Evolutionary conservation across 2,329 filamentous ascomycete genomes (phyloP).

Genomic region (Claviceps humidiphila): DNA sequence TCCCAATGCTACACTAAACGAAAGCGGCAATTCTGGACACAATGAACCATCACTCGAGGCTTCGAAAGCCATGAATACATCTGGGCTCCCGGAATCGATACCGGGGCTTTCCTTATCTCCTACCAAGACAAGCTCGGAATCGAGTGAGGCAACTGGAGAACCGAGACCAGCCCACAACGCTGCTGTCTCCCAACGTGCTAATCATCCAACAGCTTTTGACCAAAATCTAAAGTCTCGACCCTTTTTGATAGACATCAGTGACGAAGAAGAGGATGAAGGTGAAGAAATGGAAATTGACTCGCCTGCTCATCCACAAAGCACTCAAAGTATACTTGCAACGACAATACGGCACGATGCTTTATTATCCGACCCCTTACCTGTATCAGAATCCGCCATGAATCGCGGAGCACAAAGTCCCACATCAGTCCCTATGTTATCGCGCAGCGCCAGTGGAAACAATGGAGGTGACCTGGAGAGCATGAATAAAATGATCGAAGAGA

Average conservation of each 20-base stretch:
- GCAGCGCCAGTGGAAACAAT: constrained; percentile 19
- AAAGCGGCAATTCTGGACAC: constrained; percentile 1
- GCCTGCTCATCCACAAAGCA: constrained; percentile 28
- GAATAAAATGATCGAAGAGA: constrained; percentile 45
- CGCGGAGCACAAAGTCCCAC: constrained; percentile 29
- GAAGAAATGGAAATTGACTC: constrained; percentile 51
- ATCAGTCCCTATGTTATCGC: constrained; percentile 24
- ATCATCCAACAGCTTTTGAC: constrained; percentile 29
- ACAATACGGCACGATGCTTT: constrained; percentile 22
- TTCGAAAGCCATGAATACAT: not conserved
- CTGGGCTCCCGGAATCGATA: constrained; percentile 12
- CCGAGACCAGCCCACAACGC: constrained; percentile 54
- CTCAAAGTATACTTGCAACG: constrained; percentile 18
- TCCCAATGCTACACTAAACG: not conserved
- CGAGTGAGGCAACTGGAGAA: constrained; percentile 15
- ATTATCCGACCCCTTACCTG: constrained; percentile 31
- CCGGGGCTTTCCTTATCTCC: constrained; percentile 23
- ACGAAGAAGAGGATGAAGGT: constrained; percentile 49
- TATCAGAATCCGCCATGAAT: constrained; percentile 25
- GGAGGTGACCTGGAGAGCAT: constrained; percentile 33
- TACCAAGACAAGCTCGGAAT: constrained; percentile 11
- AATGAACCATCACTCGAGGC: not conserved
- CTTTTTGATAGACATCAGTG: constrained; percentile 76
- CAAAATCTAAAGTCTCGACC: constrained; percentile 44
- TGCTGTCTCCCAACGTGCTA: constrained; percentile 36